Base-by-base conservation (phyloP, 75 land plant species). In the Chamaecyparis obtusa region DNA sequence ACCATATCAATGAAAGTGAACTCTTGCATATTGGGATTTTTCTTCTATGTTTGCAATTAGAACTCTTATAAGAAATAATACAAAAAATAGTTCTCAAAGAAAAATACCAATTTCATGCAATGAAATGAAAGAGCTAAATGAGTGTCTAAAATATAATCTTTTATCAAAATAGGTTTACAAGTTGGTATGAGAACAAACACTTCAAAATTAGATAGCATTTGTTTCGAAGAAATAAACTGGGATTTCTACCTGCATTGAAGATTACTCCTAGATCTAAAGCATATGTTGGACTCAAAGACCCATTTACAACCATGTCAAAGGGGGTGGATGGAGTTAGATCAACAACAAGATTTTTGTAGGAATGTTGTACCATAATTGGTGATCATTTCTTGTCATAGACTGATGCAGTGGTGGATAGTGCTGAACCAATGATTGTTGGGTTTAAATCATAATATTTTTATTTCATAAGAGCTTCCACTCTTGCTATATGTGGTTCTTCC, bases 401-500 rank as follows among this genome's bases (percentile, higher is more conserved):
- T 21, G 92, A 85, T 78, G 99, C 99, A 13, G 99, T 94, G 39
- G 99, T 98, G 39, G 95, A 92, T 24, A 98, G 91, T 39, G 99
- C 99, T 82, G 99, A 98, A 44, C 87, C 94, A 83, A 98, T 93
- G 30, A 95, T 99, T 33, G 98, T 91, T 87, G 99, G 96, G 88
- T 94, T 93, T 83, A 95, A 94, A 13, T 19, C 85, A 1, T 96
- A 99, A 77, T 89, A 91, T 88, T 89, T 94, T 57, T 97, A 94
- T 89, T 95, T 98, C 84, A 98, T 55, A 10, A 98, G 88, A 55
- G 98, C 99, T 83, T 97, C 97, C 87, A 96, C 93, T 16, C 99
- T 99, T 83, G 99, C 97, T 79, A 98, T 86, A 85, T 97, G 99
- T 64, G 99, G 99, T 77, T 97, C 95, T 75, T 99, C 96, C 99